Evolutionary conservation across 1,284 basidiomycete genomes (phyloP), one percentile per base, ranked within the genome.

Genomic region (Neonothopanus nambi): DNA sequence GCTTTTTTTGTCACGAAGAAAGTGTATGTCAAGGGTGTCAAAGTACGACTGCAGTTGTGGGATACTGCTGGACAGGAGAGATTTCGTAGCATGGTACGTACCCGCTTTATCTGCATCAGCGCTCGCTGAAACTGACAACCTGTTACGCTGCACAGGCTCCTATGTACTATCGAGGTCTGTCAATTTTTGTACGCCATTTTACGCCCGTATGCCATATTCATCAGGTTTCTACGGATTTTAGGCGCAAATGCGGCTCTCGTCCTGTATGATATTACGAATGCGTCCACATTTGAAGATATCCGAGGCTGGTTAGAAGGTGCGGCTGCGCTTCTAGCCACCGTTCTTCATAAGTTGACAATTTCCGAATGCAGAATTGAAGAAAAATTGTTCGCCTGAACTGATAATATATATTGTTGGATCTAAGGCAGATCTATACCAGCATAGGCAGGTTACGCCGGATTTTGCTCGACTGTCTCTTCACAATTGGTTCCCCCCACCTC

Each of bases 51-150:
- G 52, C 88, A 91, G 69, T 74, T 91, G 56, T 98, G 95, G 95
- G 95, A 98, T 69, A 97, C 95, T 50, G 95, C 95, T 39, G 95
- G 95, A n/a, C 95, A 98, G 78, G 95, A 98, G 77, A 78, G 94
- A 47, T 98, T 97, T 72, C 81, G 95, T 59, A 92, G 89, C 65
- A 95, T 98, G 91, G 91, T 91, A 44, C 60, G 56, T 44, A 59
- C n/a, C n/a, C n/a, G n/a, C n/a, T n/a, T 30, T 40, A 49, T 12
- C 30, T 30, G 21, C 24, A 45, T 33, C 30, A 33, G 30, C 30
- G 30, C 30, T 13, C 30, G 13, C 30, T 33, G 30, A 33, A 9
- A 33, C 30, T 33, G 30, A 33, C 30, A 33, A 13, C 30, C n/a
- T n/a, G n/a, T 33, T 33, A 9, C 8, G 8, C 30, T 33, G 5